phyloP scores from a whole-genome alignment of 768 basidiomycete species.

The Lepiota venenata region DNA sequence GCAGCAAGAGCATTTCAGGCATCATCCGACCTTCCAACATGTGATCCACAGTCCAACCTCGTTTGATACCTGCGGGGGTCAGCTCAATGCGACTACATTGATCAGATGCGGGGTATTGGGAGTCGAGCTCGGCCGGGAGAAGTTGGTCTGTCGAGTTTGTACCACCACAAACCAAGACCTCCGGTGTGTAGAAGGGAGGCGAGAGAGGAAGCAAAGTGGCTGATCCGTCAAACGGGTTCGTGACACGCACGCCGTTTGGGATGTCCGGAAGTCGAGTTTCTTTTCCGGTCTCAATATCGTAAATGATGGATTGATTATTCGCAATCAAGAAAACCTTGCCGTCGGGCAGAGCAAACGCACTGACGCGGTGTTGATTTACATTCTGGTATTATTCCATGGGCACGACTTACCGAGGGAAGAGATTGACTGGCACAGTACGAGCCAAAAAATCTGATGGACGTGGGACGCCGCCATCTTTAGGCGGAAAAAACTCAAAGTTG shows the following conservation, averaged over 20 bases:
- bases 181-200: slow-evolving; percentile 35
- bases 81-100: slow-evolving; percentile 41
- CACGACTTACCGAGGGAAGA: slow-evolving; percentile 25
- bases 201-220: slow-evolving; percentile 29
- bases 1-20: slow-evolving; percentile 33
- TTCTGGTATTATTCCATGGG: neutral
- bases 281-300: slow-evolving; percentile 23
- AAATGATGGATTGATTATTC: slow-evolving; percentile 33
- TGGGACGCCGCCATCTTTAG: slow-evolving; percentile 27
- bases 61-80: slow-evolving; percentile 36
- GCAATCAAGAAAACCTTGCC: slow-evolving; percentile 38
- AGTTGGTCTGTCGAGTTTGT: slow-evolving; percentile 28
- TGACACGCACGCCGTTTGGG: slow-evolving; percentile 41
- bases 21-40: slow-evolving; percentile 38
- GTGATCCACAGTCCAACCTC: slow-evolving; percentile 43
- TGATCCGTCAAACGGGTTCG: slow-evolving; percentile 33
- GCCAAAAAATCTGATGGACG: slow-evolving; percentile 24
- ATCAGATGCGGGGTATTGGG: slow-evolving; percentile 37
- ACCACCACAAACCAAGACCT: slow-evolving; percentile 44
- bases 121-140: slow-evolving; percentile 25
- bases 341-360: slow-evolving; percentile 34
- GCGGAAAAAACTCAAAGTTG: too few relatives aligned
- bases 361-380: slow-evolving; percentile 2
- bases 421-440: slow-evolving; percentile 22
- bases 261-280: slow-evolving; percentile 36